phyloP scores from a whole-genome alignment of 148 eudicot species.

The Spergularia marina region DNA sequence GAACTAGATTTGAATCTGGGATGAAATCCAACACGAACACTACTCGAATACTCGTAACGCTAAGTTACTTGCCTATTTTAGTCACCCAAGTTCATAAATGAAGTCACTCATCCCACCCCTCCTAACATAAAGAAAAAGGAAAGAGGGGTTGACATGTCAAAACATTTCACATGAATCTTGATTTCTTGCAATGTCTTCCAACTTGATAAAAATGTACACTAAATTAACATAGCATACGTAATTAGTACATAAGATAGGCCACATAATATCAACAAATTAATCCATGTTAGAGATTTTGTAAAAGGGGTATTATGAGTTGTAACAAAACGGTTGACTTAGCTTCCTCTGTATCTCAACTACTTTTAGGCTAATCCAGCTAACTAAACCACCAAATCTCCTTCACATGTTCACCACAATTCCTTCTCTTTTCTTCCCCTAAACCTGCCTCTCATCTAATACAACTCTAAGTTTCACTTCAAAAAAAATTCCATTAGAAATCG shows the following conservation, averaged over 20 bases:
- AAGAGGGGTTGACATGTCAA: no score
- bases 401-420: slow-evolving; percentile 14
- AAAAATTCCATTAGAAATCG: no score
- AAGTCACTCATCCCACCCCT: not conserved
- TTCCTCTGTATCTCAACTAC: slow-evolving; percentile 10
- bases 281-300: not conserved
- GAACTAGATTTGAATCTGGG: no score
- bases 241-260: not conserved
- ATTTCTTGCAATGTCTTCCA: not conserved
- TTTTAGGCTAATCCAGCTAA: slow-evolving; percentile 18
- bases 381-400: not conserved
- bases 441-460: not conserved
- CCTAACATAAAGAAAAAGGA: no score
- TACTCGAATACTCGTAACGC: no score
- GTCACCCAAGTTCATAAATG: not conserved
- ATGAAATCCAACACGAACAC: no score
- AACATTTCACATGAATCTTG: not conserved
- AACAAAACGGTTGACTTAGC: slow-evolving; percentile 22
- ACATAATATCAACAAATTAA: not conserved
- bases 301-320: slow-evolving; percentile 7
- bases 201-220: not conserved
- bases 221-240: not conserved
- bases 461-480: not conserved
- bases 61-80: no score
- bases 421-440: no score